Base-by-base conservation (phyloP, 345 rosid genomes). In the Gossypium anomalum region DNA sequence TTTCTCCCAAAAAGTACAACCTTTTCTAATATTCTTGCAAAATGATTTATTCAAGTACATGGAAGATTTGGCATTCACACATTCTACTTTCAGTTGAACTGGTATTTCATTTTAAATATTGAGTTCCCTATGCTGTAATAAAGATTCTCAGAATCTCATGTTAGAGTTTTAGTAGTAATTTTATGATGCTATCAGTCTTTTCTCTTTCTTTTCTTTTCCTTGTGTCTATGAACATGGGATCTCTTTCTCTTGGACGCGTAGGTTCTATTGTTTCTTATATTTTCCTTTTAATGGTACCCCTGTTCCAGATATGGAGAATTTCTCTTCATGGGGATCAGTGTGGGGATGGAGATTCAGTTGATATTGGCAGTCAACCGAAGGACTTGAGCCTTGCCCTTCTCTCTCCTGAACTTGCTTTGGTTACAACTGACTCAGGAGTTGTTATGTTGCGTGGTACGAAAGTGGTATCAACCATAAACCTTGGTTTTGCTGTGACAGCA, bases 281-380 rank as follows among this genome's bases (percentile, higher is more conserved):
- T 22, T 68, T 67, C 34, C 14, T 62, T 70, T 74, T 59, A 44
- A 57, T 27, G 66, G 47, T 64, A 45, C 73, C 53, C 27, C 23
- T 63, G 20, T 23, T 70, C 53, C 83, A 94, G 98, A 73, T 94
- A 80, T 87, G 90, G 81, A 91, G 98, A 85, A 86, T 87, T 78
- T 71, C 86, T 57, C 80, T 90, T n/a, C 85, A 79, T 62, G 95
- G 88, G 20, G 94, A 87, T 74, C 97, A 89, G 53, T 86, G 90
- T 82, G 89, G 87, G 80, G 86, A 85, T 67, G 87, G 86, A 61
- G 90, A 87, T 53, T 81, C 81, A 73, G 77, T 90, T 38, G 97
- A 88, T 82, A 78, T 94, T 79, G 97, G 92, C 72, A 79, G 86
- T 81, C 97, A 94, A 78, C 98, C 98, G 58, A 92, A 87, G 63